These are phyloP conservation scores for Leishmania major DNA, from an alignment of 208 protist genomes.

Conservation along the genomic window DNA sequence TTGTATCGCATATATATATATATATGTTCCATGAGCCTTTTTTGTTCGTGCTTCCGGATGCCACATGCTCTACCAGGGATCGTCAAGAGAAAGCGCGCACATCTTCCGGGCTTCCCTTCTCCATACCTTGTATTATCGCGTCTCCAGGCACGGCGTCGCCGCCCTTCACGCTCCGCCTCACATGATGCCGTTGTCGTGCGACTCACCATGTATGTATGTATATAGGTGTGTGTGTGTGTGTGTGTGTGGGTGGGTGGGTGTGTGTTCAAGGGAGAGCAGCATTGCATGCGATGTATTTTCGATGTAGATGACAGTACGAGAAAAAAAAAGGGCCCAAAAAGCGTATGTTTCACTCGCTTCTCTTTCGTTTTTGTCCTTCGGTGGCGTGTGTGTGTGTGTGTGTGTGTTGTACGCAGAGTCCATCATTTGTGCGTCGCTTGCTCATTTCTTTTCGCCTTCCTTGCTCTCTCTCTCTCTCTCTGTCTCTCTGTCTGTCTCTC, in stretches of 20 bases:
- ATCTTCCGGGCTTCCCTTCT: not conserved
- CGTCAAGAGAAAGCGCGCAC: not conserved
- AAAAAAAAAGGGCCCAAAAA: not conserved
- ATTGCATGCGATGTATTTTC: not conserved
- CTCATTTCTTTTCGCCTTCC: too few species aligned
- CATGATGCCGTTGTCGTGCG: not conserved
- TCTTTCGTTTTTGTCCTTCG: too few species aligned
- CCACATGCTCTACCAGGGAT: not conserved
- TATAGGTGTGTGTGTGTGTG: not conserved
- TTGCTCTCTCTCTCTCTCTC: too few species aligned
- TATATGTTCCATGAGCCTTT: not conserved
- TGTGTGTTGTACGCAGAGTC: too few species aligned
- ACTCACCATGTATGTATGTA: not conserved
- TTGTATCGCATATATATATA: not conserved
- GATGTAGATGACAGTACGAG: not conserved
- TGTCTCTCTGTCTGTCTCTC: too few species aligned
- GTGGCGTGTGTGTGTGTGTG: too few species aligned
- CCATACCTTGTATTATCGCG: not conserved
- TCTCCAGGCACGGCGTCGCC: not conserved
- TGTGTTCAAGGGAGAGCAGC: not conserved
- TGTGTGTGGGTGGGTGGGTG: not conserved
- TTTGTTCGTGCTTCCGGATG: not conserved
- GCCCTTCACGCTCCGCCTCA: not conserved
- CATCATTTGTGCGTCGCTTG: too few species aligned
- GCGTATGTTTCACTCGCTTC: too few species aligned